A percentile compares a stretch with the other conserved stretches of the same genome.
Conservation (phyloP, 768 basidiomycete species). For the Sporobolomyces pararoseus region DNA sequence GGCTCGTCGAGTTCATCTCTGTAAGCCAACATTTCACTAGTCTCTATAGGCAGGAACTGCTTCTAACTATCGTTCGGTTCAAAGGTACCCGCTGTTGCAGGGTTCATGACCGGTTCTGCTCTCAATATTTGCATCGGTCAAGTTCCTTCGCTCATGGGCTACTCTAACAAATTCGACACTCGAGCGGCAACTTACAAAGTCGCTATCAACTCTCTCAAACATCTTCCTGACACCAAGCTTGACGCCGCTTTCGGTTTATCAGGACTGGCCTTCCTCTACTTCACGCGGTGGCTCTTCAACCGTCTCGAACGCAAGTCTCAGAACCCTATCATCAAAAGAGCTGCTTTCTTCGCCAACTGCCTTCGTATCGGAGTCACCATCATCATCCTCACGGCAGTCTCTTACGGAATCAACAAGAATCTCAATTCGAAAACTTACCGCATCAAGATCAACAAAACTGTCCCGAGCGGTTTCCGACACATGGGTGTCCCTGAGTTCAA, state of each 20-base stretch:
- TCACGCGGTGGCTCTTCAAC: slow-evolving; percentile 61
- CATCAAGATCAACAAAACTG: slow-evolving; percentile 70
- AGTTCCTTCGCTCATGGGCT: slow-evolving; percentile 76
- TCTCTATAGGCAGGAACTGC: neutral
- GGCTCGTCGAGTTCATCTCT: slow-evolving; percentile 92
- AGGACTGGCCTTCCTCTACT: slow-evolving; percentile 56
- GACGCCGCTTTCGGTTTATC: slow-evolving; percentile 80
- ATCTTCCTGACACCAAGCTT: slow-evolving; percentile 57
- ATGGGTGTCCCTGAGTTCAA: slow-evolving; percentile 57
- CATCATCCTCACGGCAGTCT: slow-evolving; percentile 70
- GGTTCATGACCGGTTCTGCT: slow-evolving; percentile 95
- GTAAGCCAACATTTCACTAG: slow-evolving; percentile 14
- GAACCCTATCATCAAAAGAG: slow-evolving; percentile 58
- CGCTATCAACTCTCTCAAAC: slow-evolving; percentile 79
- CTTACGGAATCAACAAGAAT: slow-evolving; percentile 68
- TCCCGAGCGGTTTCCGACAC: slow-evolving; percentile 67
- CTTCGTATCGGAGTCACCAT: slow-evolving; percentile 57
- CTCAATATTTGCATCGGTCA: slow-evolving; percentile 56
- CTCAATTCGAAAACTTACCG: slow-evolving; percentile 60
- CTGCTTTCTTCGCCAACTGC: slow-evolving; percentile 67
- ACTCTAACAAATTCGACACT: slow-evolving; percentile 55
- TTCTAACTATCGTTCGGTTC: neutral
- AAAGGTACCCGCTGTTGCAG: slow-evolving; percentile 59
- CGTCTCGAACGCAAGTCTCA: slow-evolving; percentile 57
- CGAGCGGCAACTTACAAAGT: slow-evolving; percentile 78